Percentiles rank a stretch among this genome's conserved stretches.
phyloP scores from a whole-genome alignment of 768 basidiomycete genomes.

The Panellus pusillus region DNA sequence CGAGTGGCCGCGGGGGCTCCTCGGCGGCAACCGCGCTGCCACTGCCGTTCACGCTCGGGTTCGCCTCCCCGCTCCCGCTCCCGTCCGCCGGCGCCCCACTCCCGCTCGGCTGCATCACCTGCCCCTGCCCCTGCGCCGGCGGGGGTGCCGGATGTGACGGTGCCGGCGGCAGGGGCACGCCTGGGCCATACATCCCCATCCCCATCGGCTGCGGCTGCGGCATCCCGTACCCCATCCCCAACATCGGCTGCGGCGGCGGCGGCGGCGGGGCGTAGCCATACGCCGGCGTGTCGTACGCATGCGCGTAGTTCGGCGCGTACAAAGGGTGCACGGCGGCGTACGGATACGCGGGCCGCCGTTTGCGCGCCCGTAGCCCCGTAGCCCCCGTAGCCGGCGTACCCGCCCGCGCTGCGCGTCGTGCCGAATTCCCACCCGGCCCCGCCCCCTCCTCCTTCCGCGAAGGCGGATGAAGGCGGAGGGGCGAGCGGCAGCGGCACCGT shows the following conservation, averaged over 20 bases:
- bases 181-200: constrained; percentile 1
- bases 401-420: constrained; percentile 10
- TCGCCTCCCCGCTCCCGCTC: neutral
- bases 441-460: too few species aligned
- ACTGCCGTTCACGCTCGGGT: neutral
- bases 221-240: constrained; percentile 11
- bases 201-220: constrained; percentile 3
- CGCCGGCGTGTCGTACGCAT: constrained; percentile 3
- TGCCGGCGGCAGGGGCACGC: too few species aligned
- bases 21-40: too few species aligned
- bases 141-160: neutral
- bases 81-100: too few species aligned
- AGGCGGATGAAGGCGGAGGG: neutral
- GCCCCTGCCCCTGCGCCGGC: too few species aligned
- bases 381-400: neutral
- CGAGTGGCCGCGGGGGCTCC: too few species aligned
- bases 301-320: too few species aligned
- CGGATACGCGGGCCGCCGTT: neutral
- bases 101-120: neutral
- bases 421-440: constrained; percentile 19
- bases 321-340: neutral
- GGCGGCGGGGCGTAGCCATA: constrained; percentile 5
- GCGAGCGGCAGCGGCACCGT: constrained; percentile 3
- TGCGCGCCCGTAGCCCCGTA: neutral
- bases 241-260: too few species aligned